phyloP scores from a whole-genome alignment of 148 eudicot species.

The Simmondsia chinensis region DNA sequence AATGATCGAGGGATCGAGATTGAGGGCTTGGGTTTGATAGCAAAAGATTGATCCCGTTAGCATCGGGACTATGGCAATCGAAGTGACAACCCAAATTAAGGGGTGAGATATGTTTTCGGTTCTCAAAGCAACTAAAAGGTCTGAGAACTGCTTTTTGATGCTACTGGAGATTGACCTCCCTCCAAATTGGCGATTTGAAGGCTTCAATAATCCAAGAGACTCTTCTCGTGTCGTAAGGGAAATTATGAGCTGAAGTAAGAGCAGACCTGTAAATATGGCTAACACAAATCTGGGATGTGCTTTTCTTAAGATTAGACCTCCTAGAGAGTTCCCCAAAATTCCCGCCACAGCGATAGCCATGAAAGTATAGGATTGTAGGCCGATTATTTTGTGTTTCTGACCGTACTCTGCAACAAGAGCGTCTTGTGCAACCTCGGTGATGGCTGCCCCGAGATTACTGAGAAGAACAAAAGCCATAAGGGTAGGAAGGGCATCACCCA shows the following conservation, averaged over 20 bases:
- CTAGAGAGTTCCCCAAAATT: conserved; percentile 63
- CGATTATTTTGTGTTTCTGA: conserved; percentile 48
- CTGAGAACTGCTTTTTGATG: conserved; percentile 45
- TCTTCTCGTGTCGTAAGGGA: conserved; percentile 48
- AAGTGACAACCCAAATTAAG: conserved; percentile 61
- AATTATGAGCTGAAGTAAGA: conserved; percentile 42
- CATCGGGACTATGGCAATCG: conserved; percentile 60
- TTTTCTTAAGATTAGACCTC: conserved; percentile 57
- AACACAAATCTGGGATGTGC: conserved; percentile 51
- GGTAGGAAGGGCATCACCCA: conserved; percentile 49
- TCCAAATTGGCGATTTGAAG: conserved; percentile 4
- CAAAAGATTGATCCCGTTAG: conserved; percentile 83
- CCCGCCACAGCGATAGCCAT: conserved; percentile 95
- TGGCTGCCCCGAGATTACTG: conserved; percentile 80
- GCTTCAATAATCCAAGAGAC: conserved; percentile 43
- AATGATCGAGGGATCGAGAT: conserved; percentile 64
- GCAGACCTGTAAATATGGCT: conserved; percentile 37
- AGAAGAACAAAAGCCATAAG: conserved; percentile 78
- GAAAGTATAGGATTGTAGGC: conserved; percentile 80
- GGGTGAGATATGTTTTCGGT: conserved; percentile 44
- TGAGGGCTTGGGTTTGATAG: conserved; percentile 70
- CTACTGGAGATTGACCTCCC: conserved; percentile 19
- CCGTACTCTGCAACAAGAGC: conserved; percentile 94
- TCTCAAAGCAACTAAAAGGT: conserved; percentile 45
- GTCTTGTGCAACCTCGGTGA: conserved; percentile 85